Base-by-base conservation (phyloP, 768 basidiomycete species). In the Collybia mongolica region DNA sequence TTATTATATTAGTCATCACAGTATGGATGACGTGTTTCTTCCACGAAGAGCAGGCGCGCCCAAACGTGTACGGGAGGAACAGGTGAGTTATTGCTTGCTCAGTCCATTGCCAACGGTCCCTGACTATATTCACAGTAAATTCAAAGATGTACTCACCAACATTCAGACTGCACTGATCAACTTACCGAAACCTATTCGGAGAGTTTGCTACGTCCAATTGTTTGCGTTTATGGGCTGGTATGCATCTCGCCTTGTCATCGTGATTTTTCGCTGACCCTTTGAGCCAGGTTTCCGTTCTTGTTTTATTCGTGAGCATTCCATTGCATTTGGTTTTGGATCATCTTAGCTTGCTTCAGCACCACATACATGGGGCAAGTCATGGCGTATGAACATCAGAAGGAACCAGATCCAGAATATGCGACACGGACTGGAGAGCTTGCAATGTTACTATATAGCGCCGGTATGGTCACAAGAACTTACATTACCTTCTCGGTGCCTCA, bases 181-280 rank as follows among this genome's bases (percentile, higher is more conserved):
- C 42, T 79, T 98, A 39, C 95, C 95, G 0, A 83, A 80, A 55
- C 87, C 93, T 11, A 86, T 98, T 39, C 82, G 84, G 44, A 81
- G 90, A 22, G 95, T 98, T 9, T 98, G 95, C 65, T 84, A 87
- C 60, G 94, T 97, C 2, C 95, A 98, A 62, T 68, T 98, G 15
- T 95, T 92, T 63, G 94, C 95, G 2, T 98, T 96, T 65, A 96
- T 96, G 92, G 93, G 92, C 56, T 98, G 95, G 91, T 88, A 58
- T 23, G 82, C 70, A 19, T 40, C 37, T 42, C 39, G 19, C 8
- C 23, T 15, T 26, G 26, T 42, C 6, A 22, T 29, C 19, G 5
- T 38, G 18, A n/a, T n/a, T 18, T 6, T 35, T 49, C 37, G 36
- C 60, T 42, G 45, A 58, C 18, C 46, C 39, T 22, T 22, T 49